Evolutionary conservation across 2,329 filamentous ascomycete genomes (phyloP), one percentile per base, ranked within the genome.

Genomic region (Hymenoscyphus occultus): DNA sequence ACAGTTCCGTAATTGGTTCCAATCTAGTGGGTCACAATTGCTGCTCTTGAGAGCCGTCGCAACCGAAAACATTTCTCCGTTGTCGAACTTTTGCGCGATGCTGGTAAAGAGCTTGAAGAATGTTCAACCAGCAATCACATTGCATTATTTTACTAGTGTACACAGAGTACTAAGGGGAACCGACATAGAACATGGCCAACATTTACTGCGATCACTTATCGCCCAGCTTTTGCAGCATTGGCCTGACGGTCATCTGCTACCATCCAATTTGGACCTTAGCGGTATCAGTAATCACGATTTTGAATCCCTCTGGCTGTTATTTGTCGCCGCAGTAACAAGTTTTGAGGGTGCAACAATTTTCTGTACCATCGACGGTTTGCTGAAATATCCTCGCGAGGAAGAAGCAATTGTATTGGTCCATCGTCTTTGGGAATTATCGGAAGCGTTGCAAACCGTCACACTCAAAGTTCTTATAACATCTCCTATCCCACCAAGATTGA

Each of bases 31-130:
- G 12, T 45, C 40, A 45, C 2, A 45, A n/a, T 45, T 45, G n/a
- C 40, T 45, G 12, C 40, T 45, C n/a, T 45, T 45, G 40, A 45
- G 40, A n/a, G 40, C 40, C 12, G n/a, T 45, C n/a, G 40, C 12
- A 45, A 45, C 12, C n/a, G 40, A 45, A 12, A 45, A 45, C 40
- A 45, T 45, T 45, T 45, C 40, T 45, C 40, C 40, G n/a, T 45
- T 45, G n/a, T 45, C 40, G n/a, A n/a, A 45, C n/a, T 45, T 45
- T 45, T 45, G 40, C 40, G 40, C 40, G n/a, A 45, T n/a, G 40
- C n/a, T 45, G 40, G n/a, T 45, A 45, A 13, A 12, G 12, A 45
- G 40, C n/a, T 45, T 45, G 40, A 45, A 45, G 40, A n/a, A 45
- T 45, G 40, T 45, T 13, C 40, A 12, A 45, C 40, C 40, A 13